Percentiles rank a stretch among this genome's conserved stretches.
These are phyloP conservation scores for Calonectria multiphialidica DNA, from an alignment of 2,329 filamentous ascomycete species.

Conservation along the genomic window DNA sequence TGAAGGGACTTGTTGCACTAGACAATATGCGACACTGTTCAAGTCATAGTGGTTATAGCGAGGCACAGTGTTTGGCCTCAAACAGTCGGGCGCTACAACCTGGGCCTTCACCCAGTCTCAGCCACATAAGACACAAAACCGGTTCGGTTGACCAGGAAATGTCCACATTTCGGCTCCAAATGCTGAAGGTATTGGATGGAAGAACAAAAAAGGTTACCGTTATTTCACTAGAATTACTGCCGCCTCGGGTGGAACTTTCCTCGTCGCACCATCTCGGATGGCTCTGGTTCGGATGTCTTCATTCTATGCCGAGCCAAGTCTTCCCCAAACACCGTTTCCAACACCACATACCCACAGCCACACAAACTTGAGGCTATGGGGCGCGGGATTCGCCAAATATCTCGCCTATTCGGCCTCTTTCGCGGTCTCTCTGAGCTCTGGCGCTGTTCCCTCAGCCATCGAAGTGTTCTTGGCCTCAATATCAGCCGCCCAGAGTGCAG, in stretches of 20 bases:
- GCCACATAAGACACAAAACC: constrained; percentile 2
- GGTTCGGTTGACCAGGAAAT: background rate
- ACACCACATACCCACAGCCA: background rate
- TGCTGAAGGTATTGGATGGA: background rate
- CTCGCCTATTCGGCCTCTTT: constrained; percentile 59
- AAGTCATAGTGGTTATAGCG: background rate
- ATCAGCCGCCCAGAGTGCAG: constrained; percentile 94
- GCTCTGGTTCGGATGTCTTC: background rate
- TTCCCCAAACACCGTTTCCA: background rate
- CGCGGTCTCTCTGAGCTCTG: constrained; percentile 61
- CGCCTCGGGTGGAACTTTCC: background rate
- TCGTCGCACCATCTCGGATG: background rate
- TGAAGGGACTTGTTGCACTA: constrained; percentile 1
- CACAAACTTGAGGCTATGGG: background rate
- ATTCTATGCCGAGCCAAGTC: background rate
- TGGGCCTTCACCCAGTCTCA: background rate
- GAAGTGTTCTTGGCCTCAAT: constrained; percentile 71
- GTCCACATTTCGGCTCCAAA: constrained; percentile 12
- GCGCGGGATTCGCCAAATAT: no score
- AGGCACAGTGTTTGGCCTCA: background rate
- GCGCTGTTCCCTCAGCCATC: constrained; percentile 65
- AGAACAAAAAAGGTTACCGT: background rate
- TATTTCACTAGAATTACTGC: background rate
- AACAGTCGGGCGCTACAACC: background rate
- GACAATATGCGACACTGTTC: constrained; percentile 8